phyloP scores from a whole-genome alignment of 257 asterid species.

The Agastache rugosa region DNA sequence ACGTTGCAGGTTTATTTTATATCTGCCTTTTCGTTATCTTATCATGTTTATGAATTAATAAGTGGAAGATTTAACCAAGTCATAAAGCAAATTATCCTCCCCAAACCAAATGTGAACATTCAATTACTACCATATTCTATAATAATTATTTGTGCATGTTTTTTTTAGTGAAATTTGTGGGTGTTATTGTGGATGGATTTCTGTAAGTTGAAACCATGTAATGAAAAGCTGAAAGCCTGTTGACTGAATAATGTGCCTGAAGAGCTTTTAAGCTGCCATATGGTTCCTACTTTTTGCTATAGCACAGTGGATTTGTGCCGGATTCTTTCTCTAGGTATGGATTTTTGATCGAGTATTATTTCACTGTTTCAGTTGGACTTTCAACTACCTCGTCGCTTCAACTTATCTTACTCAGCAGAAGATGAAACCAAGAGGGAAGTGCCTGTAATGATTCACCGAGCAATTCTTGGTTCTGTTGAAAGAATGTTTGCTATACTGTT shows the following conservation, averaged over 20 bases:
- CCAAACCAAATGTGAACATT: not conserved
- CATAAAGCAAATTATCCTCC: not conserved
- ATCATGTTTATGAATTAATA: not conserved
- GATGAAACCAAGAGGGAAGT: conserved; percentile 90
- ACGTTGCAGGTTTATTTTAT: conserved; percentile 75
- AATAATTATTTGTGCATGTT: not conserved
- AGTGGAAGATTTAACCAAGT: not conserved
- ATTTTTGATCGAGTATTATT: conserved; percentile 34
- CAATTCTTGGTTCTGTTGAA: conserved; percentile 95
- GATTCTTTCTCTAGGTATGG: conserved; percentile 12
- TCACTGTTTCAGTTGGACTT: conserved; percentile 88
- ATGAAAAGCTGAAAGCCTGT: not conserved
- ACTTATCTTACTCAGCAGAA: conserved; percentile 90
- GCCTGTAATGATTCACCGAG: conserved; percentile 99
- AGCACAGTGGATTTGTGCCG: conserved; percentile 9
- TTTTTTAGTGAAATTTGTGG: not conserved
- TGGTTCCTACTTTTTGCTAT: conserved; percentile 13
- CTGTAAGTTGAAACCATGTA: not conserved
- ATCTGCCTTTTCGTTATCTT: conserved; percentile 22
- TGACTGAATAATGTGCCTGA: not conserved
- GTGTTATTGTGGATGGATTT: conserved; percentile 1
- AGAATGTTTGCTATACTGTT: conserved; percentile 95
- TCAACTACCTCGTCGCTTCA: conserved; percentile 93
- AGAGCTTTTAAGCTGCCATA: not conserved
- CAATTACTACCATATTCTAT: not conserved